Evolutionary conservation across 371 early-diverging fungal genomes (phyloP).

Genomic region (Neoconidiobolus thromboides): DNA sequence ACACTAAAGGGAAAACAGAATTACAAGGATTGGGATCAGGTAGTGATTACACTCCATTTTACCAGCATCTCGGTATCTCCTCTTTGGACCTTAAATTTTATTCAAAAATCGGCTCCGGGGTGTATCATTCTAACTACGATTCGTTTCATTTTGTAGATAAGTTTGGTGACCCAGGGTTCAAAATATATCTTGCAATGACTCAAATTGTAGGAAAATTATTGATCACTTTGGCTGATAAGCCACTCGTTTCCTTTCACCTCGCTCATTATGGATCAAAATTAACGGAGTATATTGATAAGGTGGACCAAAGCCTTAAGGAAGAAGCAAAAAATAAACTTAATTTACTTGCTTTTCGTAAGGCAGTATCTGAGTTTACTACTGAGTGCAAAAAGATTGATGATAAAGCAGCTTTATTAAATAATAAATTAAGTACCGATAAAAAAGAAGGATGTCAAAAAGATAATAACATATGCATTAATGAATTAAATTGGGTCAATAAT

Average conservation of each 20-base stretch:
- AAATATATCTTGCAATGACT: neutral
- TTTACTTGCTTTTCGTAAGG: neutral
- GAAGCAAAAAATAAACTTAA: neutral
- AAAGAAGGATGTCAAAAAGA: neutral
- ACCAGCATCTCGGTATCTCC: conserved; percentile 1
- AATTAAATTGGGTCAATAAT: neutral
- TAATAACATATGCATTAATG: neutral
- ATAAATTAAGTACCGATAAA: neutral
- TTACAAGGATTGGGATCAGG: neutral
- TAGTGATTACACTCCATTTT: conserved; percentile 1
- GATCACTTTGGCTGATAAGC: neutral
- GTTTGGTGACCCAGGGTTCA: neutral
- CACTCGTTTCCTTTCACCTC: neutral
- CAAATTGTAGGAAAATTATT: neutral
- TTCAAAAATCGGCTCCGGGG: neutral
- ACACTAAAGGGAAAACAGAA: neutral
- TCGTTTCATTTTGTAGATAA: neutral
- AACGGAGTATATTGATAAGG: neutral
- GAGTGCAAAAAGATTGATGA: neutral
- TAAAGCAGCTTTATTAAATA: neutral
- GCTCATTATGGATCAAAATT: neutral
- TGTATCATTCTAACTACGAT: conserved; percentile 4
- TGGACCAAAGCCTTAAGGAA: neutral
- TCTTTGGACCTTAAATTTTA: neutral
- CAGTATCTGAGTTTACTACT: neutral